Evolutionary conservation across 176 grass and related monocot genomes (phyloP).

Genomic region (Panicum miliaceum): DNA sequence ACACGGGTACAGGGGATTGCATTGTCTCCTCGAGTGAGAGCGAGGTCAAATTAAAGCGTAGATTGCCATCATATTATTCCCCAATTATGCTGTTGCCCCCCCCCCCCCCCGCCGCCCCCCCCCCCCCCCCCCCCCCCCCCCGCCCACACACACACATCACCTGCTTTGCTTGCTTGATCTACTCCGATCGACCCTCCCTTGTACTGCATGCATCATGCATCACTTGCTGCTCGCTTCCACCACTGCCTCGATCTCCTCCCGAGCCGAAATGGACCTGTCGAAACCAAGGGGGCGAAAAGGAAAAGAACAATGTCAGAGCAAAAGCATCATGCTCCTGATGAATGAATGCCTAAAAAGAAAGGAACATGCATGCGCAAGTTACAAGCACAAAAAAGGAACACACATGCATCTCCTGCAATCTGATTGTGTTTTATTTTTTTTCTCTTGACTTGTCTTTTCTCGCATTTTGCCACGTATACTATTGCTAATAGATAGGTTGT

Average conservation of each 20-base stretch:
- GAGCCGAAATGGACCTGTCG: constrained; percentile 10
- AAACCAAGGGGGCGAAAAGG: neutral
- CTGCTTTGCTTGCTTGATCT: neutral
- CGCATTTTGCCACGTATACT: no score
- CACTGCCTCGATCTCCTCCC: neutral
- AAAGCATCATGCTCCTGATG: constrained; percentile 30
- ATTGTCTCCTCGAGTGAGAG: neutral
- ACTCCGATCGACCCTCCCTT: neutral
- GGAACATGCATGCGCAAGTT: neutral
- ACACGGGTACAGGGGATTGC: neutral
- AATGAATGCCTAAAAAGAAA: neutral
- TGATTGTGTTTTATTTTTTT: neutral
- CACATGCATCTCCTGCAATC: no score
- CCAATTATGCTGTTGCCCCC: constrained; percentile 35
- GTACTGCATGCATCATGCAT: neutral
- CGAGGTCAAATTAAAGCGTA: neutral
- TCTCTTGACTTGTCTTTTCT: neutral
- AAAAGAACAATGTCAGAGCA: constrained; percentile 18
- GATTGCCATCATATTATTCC: constrained; percentile 57
- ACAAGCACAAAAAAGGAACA: neutral
- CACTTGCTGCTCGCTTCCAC: neutral
- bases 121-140: no score
- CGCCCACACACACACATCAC: constrained; percentile 3
- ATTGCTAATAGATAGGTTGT: no score
- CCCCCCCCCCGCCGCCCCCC: no score